phyloP scores from a whole-genome alignment of 1,139 yeast species.

The Kluyveromyces sp. region DNA sequence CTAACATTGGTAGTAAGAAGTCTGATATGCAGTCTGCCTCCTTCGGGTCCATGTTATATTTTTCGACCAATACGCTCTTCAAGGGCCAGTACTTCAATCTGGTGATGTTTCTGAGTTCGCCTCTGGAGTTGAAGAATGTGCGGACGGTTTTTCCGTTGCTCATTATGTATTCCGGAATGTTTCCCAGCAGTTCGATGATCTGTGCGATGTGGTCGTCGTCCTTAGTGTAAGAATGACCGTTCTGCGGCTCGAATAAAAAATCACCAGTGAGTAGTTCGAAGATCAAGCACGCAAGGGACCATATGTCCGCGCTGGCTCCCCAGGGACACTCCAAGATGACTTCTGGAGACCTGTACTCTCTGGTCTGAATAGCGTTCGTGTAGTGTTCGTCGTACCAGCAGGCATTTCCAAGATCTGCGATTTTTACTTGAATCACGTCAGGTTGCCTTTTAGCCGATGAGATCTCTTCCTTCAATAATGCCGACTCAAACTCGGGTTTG shows the following conservation, averaged over 20 bases:
- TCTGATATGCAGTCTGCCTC: slow-evolving; percentile 52
- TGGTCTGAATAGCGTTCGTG: slow-evolving; percentile 66
- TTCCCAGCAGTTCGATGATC: slow-evolving; percentile 58
- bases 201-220: slow-evolving; percentile 76
- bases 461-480: slow-evolving; percentile 1
- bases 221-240: slow-evolving; percentile 45
- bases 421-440: slow-evolving; percentile 44
- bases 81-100: slow-evolving; percentile 62
- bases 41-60: slow-evolving; percentile 45
- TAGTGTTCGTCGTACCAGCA: slow-evolving; percentile 61
- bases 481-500: background rate
- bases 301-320: slow-evolving; percentile 72
- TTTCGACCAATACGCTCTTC: slow-evolving; percentile 51
- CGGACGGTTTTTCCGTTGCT: slow-evolving; percentile 46
- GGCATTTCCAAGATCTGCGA: slow-evolving; percentile 73
- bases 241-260: slow-evolving; percentile 59
- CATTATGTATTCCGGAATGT: slow-evolving; percentile 45
- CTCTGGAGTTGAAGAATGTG: slow-evolving; percentile 47
- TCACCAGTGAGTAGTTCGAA: slow-evolving; percentile 74
- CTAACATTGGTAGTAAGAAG: slow-evolving; percentile 60
- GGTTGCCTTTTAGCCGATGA: slow-evolving; percentile 1
- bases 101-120: slow-evolving; percentile 49
- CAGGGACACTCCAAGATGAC: slow-evolving; percentile 52
- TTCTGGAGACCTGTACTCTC: slow-evolving; percentile 73
- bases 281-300: slow-evolving; percentile 67